phyloP scores from a whole-genome alignment of 768 basidiomycete species.

The Mycena indigotica region DNA sequence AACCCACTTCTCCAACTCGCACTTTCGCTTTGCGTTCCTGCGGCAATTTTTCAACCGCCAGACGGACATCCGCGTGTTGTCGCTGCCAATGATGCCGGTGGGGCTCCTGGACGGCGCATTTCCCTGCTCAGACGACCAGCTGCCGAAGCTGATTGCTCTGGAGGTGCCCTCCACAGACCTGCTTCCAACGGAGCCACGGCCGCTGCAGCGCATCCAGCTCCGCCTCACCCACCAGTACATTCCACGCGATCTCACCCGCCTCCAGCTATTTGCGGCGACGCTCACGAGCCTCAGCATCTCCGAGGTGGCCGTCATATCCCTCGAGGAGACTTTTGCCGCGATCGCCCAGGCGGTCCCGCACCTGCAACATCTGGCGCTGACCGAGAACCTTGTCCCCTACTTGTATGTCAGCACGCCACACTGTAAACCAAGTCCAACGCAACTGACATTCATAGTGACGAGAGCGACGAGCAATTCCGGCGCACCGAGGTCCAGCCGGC shows the following conservation, averaged over 20 bases:
- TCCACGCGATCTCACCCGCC: not conserved
- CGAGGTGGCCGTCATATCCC: not conserved
- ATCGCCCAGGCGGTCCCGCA: conserved; percentile 2
- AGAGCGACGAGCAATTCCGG: not conserved
- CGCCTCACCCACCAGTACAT: not conserved
- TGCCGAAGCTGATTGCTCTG: conserved; percentile 16
- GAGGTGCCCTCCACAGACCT: conserved; percentile 3
- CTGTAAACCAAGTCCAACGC: not conserved
- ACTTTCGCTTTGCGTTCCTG: conserved; percentile 10
- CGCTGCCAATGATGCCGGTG: not conserved
- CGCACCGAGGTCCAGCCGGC: not conserved
- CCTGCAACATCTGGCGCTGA: conserved; percentile 11
- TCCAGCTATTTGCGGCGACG: conserved; percentile 11
- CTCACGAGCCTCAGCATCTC: conserved; percentile 13
- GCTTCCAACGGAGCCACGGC: conserved; percentile 2
- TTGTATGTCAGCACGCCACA: not conserved
- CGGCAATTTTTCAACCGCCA: conserved; percentile 13
- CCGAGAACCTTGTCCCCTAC: not conserved
- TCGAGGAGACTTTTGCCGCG: not conserved
- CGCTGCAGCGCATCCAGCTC: conserved; percentile 19
- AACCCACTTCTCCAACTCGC: conserved; percentile 14
- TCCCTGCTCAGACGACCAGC: conserved; percentile 15
- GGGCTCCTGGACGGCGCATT: not conserved
- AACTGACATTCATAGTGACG: not conserved
- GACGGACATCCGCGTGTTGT: conserved; percentile 10